Evolutionary conservation across 176 grass and related monocot genomes (phyloP).

Genomic region (Lolium rigidum): DNA sequence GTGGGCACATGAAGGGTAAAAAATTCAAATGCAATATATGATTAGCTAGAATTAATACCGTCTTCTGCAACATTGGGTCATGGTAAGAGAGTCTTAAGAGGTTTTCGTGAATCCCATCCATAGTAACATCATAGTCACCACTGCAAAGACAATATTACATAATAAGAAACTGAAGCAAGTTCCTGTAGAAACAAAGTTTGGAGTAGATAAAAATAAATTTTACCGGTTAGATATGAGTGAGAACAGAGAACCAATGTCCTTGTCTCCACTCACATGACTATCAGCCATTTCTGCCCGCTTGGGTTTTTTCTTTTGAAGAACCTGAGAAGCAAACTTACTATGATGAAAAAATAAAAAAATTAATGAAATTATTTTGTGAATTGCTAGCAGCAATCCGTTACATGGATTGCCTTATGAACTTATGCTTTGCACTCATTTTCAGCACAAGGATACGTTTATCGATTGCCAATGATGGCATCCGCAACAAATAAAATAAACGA

Average conservation of each 20-base stretch:
- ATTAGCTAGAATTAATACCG: conserved; percentile 45
- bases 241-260: conserved; percentile 64
- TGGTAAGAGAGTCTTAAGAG: conserved; percentile 86
- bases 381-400: conserved; percentile 2
- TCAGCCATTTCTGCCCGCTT: conserved; percentile 61
- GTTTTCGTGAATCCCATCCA: conserved; percentile 99
- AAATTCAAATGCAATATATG: background rate
- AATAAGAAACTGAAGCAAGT: conserved; percentile 27
- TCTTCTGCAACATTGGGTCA: conserved; percentile 95
- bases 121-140: conserved; percentile 93
- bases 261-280: conserved; percentile 48
- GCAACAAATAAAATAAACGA: conserved; percentile 40
- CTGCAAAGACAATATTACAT: conserved; percentile 52
- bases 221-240: conserved; percentile 92
- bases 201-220: conserved; percentile 39
- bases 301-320: conserved; percentile 83
- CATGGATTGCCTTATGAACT: conserved; percentile 13
- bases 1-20: background rate
- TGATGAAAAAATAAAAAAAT: background rate
- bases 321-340: conserved; percentile 47
- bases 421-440: conserved; percentile 6
- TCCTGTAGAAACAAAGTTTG: conserved; percentile 34
- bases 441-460: background rate
- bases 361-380: background rate
- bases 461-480: conserved; percentile 8